Conservation (phyloP, 495 filamentous ascomycete species). For the Penicillium lividum region DNA sequence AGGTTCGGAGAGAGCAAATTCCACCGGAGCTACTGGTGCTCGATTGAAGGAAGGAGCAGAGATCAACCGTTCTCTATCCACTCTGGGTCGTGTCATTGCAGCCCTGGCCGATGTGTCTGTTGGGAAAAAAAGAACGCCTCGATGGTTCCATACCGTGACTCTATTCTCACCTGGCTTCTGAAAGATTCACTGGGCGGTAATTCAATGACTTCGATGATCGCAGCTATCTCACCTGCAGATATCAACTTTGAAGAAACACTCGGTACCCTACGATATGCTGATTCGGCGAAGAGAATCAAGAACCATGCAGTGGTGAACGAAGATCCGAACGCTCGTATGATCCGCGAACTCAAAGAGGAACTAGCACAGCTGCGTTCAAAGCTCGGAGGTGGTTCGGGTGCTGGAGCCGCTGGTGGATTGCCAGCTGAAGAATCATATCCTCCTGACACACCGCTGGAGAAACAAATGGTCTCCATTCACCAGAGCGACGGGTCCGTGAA, state of each 20-base stretch:
- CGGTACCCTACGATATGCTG: slow-evolving; percentile 92
- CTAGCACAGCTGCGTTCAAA: slow-evolving; percentile 84
- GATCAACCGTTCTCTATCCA: slow-evolving; percentile 96
- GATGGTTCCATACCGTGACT: slow-evolving; percentile 97
- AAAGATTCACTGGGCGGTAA: slow-evolving; percentile 98
- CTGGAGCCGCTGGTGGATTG: slow-evolving; percentile 38
- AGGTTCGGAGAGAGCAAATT: slow-evolving; percentile 93
- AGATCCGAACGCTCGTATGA: slow-evolving; percentile 98
- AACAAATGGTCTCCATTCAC: slow-evolving; percentile 95
- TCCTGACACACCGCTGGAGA: slow-evolving; percentile 85
- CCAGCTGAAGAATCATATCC: slow-evolving; percentile 79
- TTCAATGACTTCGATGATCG: slow-evolving; percentile 99
- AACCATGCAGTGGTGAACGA: slow-evolving; percentile 99
- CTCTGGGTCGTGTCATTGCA: slow-evolving; percentile 96
- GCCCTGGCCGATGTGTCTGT: slow-evolving; percentile 88
- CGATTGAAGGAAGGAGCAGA: slow-evolving; percentile 97
- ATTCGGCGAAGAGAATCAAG: slow-evolving; percentile 98
- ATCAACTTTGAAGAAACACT: slow-evolving; percentile 99
- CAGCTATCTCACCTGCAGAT: slow-evolving; percentile 95
- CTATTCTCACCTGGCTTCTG: slow-evolving; percentile 91
- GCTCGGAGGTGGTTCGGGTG: slow-evolving; percentile 66
- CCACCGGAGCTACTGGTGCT: slow-evolving; percentile 93
- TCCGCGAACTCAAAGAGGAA: slow-evolving; percentile 96
- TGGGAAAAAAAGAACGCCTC: slow-evolving; percentile 78
- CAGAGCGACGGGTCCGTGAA: slow-evolving; percentile 83